These are phyloP conservation scores for Ulmus americana DNA, from an alignment of 331 rosid genomes.

Conservation along the genomic window DNA sequence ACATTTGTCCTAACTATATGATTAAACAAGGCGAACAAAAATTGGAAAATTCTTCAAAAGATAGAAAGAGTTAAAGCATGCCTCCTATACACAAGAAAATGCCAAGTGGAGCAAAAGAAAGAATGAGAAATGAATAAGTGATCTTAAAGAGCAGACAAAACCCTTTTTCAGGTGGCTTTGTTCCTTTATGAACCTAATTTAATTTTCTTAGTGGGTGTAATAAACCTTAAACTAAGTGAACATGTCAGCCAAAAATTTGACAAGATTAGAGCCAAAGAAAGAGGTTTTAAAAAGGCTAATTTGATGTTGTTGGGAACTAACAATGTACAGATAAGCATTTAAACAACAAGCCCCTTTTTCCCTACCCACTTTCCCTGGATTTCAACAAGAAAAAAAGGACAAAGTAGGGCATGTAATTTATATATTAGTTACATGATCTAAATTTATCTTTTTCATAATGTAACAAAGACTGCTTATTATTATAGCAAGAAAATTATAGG, in stretches of 20 bases:
- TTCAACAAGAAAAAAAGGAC: slow-evolving; percentile 10
- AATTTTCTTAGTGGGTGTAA: slow-evolving; percentile 24
- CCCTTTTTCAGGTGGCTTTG: slow-evolving; percentile 35
- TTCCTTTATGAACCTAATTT: slow-evolving; percentile 18
- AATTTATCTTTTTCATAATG: background rate
- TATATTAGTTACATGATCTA: background rate
- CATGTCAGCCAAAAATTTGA: slow-evolving; percentile 30
- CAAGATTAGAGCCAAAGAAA: slow-evolving; percentile 19
- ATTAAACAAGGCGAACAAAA: no score
- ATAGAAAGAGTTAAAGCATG: background rate
- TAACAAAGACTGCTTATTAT: background rate
- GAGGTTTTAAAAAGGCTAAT: slow-evolving; percentile 11
- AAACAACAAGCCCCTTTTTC: slow-evolving; percentile 7
- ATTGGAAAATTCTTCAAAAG: no score
- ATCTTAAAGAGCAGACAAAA: slow-evolving; percentile 27
- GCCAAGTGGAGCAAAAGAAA: background rate
- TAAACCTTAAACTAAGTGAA: slow-evolving; percentile 33
- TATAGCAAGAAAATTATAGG: background rate
- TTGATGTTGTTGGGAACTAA: slow-evolving; percentile 29
- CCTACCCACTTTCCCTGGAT: slow-evolving; percentile 21
- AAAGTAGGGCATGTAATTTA: slow-evolving; percentile 14
- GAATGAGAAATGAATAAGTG: background rate
- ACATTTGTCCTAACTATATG: no score
- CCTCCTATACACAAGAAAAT: background rate
- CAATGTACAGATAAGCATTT: slow-evolving; percentile 10